phyloP scores from a whole-genome alignment of 306 rosid genomes.

The Vigna hirtella region DNA sequence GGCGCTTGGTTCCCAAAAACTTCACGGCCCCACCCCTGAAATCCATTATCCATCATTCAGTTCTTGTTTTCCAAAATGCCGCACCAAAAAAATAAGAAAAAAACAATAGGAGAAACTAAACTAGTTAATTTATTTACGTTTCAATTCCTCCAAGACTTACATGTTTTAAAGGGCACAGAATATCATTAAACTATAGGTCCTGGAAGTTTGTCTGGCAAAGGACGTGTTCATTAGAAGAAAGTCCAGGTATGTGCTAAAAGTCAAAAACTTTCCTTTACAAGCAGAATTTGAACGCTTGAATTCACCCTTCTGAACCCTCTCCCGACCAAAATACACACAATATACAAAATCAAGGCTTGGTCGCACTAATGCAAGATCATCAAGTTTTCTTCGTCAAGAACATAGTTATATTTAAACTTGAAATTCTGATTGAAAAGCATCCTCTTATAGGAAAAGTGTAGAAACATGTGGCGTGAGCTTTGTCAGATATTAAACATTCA shows the following conservation, averaged over 20 bases:
- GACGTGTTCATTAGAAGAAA: neutral
- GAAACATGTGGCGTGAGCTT: neutral
- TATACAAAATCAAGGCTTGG: neutral
- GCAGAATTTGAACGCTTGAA: too few relatives aligned
- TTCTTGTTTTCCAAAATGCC: slow-evolving; percentile 1
- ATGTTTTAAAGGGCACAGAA: neutral
- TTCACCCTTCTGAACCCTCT: neutral
- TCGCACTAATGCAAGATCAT: neutral
- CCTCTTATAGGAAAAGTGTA: neutral
- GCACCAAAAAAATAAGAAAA: neutral
- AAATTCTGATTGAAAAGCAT: neutral
- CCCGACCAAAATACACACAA: neutral
- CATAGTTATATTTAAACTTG: neutral
- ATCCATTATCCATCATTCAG: slow-evolving; percentile 40
- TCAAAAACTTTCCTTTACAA: neutral
- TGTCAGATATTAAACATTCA: neutral
- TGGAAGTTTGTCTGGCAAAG: slow-evolving; percentile 27
- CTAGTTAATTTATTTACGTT: neutral
- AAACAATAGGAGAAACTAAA: neutral
- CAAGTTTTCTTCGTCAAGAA: neutral
- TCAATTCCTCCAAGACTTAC: neutral
- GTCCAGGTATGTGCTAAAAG: neutral
- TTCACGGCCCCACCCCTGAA: slow-evolving; percentile 90
- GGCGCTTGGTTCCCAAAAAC: slow-evolving; percentile 84
- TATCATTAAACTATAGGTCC: neutral